Evolutionary conservation across 1,139 yeast species (phyloP).

Genomic region (Debaryomyces singareniensis): DNA sequence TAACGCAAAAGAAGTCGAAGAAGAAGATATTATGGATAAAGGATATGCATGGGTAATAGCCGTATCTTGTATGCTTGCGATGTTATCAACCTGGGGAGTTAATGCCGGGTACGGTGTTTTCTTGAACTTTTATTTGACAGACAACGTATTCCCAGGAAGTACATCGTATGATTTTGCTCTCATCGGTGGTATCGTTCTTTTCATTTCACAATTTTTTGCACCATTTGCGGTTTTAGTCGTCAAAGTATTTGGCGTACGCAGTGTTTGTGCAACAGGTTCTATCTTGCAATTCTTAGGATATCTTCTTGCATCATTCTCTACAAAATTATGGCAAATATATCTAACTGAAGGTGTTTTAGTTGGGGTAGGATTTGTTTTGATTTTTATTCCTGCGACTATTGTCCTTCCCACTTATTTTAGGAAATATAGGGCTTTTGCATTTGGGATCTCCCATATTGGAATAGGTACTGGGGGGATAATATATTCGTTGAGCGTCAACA

Average conservation of each 20-base stretch:
- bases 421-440: slow-evolving; percentile 49
- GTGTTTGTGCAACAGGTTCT: slow-evolving; percentile 41
- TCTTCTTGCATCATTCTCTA: slow-evolving; percentile 59
- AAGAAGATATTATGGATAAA: slow-evolving; percentile 32
- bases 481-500: slow-evolving; percentile 44
- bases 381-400: slow-evolving; percentile 54
- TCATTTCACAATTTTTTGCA: slow-evolving; percentile 50
- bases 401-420: slow-evolving; percentile 61
- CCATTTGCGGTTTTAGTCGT: slow-evolving; percentile 41
- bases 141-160: slow-evolving; percentile 50
- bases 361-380: slow-evolving; percentile 54
- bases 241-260: slow-evolving; percentile 28
- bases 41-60: slow-evolving; percentile 71
- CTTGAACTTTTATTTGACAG: slow-evolving; percentile 45
- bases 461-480: slow-evolving; percentile 64
- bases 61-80: slow-evolving; percentile 40
- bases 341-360: slow-evolving; percentile 63
- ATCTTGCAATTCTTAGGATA: slow-evolving; percentile 50
- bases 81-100: slow-evolving; percentile 68
- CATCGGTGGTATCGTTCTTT: slow-evolving; percentile 61
- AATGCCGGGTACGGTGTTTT: slow-evolving; percentile 68
- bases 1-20: slow-evolving; percentile 1
- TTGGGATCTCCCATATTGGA: slow-evolving; percentile 57
- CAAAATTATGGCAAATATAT: slow-evolving; percentile 56
- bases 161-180: slow-evolving; percentile 56